Base-by-base conservation (phyloP, 495 filamentous ascomycete species). In the Acidiella bohemica region DNA sequence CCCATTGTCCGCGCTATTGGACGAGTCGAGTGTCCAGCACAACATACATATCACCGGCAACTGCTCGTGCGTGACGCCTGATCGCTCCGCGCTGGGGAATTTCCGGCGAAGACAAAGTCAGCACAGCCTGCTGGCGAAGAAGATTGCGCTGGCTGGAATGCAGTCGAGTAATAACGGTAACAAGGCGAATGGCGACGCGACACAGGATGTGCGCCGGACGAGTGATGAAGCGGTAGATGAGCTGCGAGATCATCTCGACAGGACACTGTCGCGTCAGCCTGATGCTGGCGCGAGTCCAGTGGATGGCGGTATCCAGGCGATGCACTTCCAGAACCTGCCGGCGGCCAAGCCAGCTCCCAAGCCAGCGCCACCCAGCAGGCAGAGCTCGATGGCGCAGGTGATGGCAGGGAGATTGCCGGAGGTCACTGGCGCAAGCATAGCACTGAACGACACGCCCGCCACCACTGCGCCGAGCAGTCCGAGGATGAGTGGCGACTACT, bases 401-500 rank as follows among this genome's bases (percentile, higher is more conserved):
- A 35, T 50, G 35, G 27, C 30, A 20, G 41, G 41, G 24, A 38
- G 7, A 14, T 5, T 42, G 26, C 30, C 51, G 14, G 38, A 33
- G 21, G 13, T 26, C 24, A 39, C 25, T 21, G 38, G 39, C 50
- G 49, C 44, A 38, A 48, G n/a, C 37, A 37, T 29, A 16, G 32
- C 50, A 3, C n/a, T 37, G 29, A 67, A 44, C 46, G 80, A 84
- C 60, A 84, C 80, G 50, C 80, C 80, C 41, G 54, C 63, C 56
- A 68, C 78, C 50, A 79, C 80, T 48, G 75, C 73, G 40, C 77
- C 78, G 21, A 72, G 65, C 58, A 81, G 76, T 58, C 80, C 80
- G 51, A 69, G 70, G 53, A 78, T 84, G 75, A 81, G 61, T 61
- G 76, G 65, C 44, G 27, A 44, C 46, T 32, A 54, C 23, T 39